A percentile compares a stretch with the other conserved stretches of the same genome.
Evolutionary conservation across 129 eudicot genomes (phyloP).

Genomic region (Centaurea solstitialis): DNA sequence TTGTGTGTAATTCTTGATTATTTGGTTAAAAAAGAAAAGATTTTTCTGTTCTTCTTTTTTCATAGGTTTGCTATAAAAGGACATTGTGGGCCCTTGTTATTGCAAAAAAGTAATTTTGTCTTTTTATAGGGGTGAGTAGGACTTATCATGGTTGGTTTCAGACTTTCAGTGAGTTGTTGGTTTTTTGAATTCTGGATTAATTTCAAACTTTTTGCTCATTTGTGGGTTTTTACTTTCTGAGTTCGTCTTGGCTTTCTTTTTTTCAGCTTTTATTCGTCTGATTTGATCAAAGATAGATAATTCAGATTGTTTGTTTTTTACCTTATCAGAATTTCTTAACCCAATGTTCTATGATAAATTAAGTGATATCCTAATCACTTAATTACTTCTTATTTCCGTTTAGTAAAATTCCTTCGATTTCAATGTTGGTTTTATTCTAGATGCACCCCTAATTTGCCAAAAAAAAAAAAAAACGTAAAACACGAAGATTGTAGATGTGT

Average conservation of each 20-base stretch:
- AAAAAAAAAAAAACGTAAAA: no score
- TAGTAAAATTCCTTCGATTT: no score
- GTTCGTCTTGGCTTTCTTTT: not conserved
- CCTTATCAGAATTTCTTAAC: no score
- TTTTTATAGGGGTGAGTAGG: constrained; percentile 21
- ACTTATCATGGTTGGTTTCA: constrained; percentile 19
- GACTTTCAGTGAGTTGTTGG: constrained; percentile 6
- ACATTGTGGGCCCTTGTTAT: constrained; percentile 15
- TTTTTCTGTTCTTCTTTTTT: constrained; percentile 1
- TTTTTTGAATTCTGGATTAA: not conserved
- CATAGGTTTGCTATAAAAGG: constrained; percentile 17
- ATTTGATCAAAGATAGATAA: no score
- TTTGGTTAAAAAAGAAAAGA: constrained; percentile 14
- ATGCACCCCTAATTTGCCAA: no score
- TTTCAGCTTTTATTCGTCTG: no score
- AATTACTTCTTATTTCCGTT: no score
- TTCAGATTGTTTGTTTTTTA: no score
- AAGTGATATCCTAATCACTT: no score
- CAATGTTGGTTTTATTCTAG: no score
- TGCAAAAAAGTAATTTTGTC: constrained; percentile 6
- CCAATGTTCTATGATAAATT: no score
- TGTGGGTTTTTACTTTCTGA: not conserved
- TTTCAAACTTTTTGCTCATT: not conserved
- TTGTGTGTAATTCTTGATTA: constrained; percentile 18
- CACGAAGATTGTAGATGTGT: no score